Percentiles rank a stretch among this genome's conserved stretches.
These are phyloP conservation scores for Pyricularia sp. DNA, from an alignment of 2,329 filamentous ascomycete genomes.

Conservation along the genomic window DNA sequence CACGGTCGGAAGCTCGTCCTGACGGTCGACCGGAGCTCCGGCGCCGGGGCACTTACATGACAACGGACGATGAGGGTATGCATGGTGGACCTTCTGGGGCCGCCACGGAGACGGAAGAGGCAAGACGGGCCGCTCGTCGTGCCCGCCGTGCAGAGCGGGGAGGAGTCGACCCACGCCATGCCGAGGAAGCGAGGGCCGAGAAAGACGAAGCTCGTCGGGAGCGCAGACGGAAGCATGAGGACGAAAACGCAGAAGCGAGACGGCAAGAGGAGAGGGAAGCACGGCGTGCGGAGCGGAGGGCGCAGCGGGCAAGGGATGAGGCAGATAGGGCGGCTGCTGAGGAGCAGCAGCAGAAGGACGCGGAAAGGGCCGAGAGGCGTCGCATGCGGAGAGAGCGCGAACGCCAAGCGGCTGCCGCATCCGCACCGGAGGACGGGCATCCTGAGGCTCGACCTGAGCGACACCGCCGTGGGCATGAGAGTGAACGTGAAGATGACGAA, in stretches of 20 bases:
- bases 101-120: slow-evolving; percentile 50
- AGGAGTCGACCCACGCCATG: slow-evolving; percentile 21
- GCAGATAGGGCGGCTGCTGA: slow-evolving; percentile 32
- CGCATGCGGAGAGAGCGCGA: slow-evolving; percentile 39
- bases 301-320: slow-evolving; percentile 37
- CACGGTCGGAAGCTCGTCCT: slow-evolving; percentile 19
- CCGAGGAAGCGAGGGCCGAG: slow-evolving; percentile 45
- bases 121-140: slow-evolving; percentile 52
- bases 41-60: slow-evolving; percentile 39
- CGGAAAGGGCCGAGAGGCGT: slow-evolving; percentile 39
- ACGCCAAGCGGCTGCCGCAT: slow-evolving; percentile 17
- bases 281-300: slow-evolving; percentile 44
- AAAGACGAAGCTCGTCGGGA: slow-evolving; percentile 50
- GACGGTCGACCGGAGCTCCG: slow-evolving; percentile 30
- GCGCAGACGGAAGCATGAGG: slow-evolving; percentile 44
- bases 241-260: slow-evolving; percentile 41
- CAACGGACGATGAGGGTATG: slow-evolving; percentile 39
- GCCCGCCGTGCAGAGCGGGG: slow-evolving; percentile 30
- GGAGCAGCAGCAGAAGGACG: slow-evolving; percentile 28
- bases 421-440: slow-evolving; percentile 33
- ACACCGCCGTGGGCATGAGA: slow-evolving; percentile 20
- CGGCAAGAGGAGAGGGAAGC: slow-evolving; percentile 49
- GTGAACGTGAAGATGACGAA: slow-evolving; percentile 37
- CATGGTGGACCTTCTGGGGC: slow-evolving; percentile 29
- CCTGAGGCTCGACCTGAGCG: slow-evolving; percentile 37